Evolutionary conservation across 371 early-diverging fungal species (phyloP).

Genomic region (Mortierella sp.): DNA sequence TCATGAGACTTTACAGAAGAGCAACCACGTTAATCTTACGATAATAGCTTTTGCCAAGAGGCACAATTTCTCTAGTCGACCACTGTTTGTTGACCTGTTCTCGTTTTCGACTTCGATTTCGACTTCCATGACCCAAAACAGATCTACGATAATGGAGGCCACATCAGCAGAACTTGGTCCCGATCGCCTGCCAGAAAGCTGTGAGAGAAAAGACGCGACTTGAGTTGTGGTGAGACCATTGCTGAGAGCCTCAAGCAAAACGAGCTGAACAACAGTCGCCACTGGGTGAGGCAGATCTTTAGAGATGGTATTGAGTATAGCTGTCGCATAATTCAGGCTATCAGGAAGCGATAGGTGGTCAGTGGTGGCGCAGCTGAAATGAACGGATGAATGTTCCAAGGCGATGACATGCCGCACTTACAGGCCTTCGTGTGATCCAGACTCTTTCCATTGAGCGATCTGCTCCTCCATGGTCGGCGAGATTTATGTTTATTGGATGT

Average conservation of each 20-base stretch:
- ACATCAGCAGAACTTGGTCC: slow-evolving; percentile 9
- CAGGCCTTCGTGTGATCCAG: slow-evolving; percentile 28
- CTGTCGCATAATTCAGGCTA: slow-evolving; percentile 24
- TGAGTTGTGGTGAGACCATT: neutral
- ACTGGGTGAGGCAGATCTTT: slow-evolving; percentile 24
- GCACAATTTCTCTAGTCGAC: slow-evolving; percentile 11
- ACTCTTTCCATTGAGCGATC: slow-evolving; percentile 25
- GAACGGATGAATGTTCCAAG: neutral
- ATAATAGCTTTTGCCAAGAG: slow-evolving; percentile 28
- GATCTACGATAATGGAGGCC: slow-evolving; percentile 26
- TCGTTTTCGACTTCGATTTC: slow-evolving; percentile 18
- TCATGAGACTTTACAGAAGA: neutral
- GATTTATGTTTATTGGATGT: too few species aligned
- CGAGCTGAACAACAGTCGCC: slow-evolving; percentile 15
- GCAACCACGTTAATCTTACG: slow-evolving; percentile 17
- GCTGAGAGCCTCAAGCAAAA: slow-evolving; percentile 12
- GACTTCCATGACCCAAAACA: slow-evolving; percentile 46
- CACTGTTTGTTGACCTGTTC: neutral
- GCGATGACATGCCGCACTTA: slow-evolving; percentile 1
- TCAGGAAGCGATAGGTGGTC: neutral
- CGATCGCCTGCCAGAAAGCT: slow-evolving; percentile 1
- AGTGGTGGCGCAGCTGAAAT: neutral
- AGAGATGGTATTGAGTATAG: slow-evolving; percentile 11
- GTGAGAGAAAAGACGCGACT: slow-evolving; percentile 17
- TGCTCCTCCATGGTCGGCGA: slow-evolving; percentile 13